These are phyloP conservation scores for Fusarium austroafricanum DNA, from an alignment of 2,329 filamentous ascomycete species.

Conservation along the genomic window DNA sequence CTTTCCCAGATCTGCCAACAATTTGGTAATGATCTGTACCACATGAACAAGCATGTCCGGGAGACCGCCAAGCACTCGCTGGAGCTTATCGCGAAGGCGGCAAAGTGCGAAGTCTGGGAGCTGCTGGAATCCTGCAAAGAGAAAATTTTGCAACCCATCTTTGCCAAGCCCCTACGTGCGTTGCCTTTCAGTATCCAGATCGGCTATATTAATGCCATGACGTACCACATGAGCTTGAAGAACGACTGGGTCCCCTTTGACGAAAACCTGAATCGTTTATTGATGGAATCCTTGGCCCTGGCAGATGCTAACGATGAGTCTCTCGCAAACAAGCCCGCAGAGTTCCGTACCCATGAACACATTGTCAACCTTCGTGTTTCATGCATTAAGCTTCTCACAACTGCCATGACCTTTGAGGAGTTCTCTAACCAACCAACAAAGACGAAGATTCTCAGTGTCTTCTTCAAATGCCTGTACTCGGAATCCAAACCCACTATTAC, in stretches of 20 bases:
- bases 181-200: constrained; percentile 96
- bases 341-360: constrained; percentile 94
- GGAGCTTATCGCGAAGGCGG: constrained; percentile 81
- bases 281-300: constrained; percentile 93
- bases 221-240: constrained; percentile 91
- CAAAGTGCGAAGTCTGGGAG: constrained; percentile 85
- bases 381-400: constrained; percentile 92
- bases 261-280: constrained; percentile 86
- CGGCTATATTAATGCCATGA: constrained; percentile 97
- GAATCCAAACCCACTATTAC: constrained; percentile 93
- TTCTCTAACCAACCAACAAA: constrained; percentile 79
- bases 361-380: constrained; percentile 93
- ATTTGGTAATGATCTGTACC: constrained; percentile 88
- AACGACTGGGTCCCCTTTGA: constrained; percentile 92
- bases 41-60: constrained; percentile 96
- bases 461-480: constrained; percentile 97
- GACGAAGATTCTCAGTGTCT: constrained; percentile 86
- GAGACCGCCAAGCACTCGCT: constrained; percentile 86
- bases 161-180: constrained; percentile 92
- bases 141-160: constrained; percentile 88
- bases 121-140: constrained; percentile 92
- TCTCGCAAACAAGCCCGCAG: constrained; percentile 89
- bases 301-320: constrained; percentile 96
- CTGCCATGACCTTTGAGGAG: constrained; percentile 92
- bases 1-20: constrained; percentile 83